Evolutionary conservation across 331 rosid genomes (phyloP), one percentile per base, ranked within the genome.

Genomic region (Malus hybrid): DNA sequence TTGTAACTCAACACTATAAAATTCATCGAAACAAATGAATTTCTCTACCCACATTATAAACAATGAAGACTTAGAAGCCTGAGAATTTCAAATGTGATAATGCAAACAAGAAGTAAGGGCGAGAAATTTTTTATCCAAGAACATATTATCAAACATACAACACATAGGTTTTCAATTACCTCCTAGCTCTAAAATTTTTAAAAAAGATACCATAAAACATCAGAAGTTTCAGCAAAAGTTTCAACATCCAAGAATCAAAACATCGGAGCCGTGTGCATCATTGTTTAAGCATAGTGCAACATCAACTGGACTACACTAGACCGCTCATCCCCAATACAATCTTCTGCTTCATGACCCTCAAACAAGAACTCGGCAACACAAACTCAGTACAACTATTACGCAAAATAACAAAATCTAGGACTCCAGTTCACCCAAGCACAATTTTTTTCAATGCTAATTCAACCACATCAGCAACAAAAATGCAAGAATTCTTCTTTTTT

Each of bases 351-450:
- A 31, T 16, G 31, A 55, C 39, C 42, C 74, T 56, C 5, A 5
- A 55, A 39, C 34, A 39, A 7, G 10, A 75, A 64, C 18, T 32
- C 32, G 22, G 7, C 27, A 66, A 11, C 44, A 46, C 31, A 27
- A 66, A 79, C 42, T 44, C 22, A 73, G 29, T 44, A 57, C 39
- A 65, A 42, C 33, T 27, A 77, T 57, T 56, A 77, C 9, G 69
- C 55, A 44, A 22, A 24, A 18, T 6, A 33, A 46, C 36, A 31
- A 19, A 32, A 31, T 18, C 44, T 15, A 16, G 18, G 19, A 39
- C 24, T 65, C 39, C 61, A 36, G 6, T 20, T 46, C 27, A 24
- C 60, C 50, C 13, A 60, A 29, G 19, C 55, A 62, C 7, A 7
- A n/a, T 3, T 50, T 3, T 15, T 32, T 5, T 24, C 11, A 61